phyloP scores from a whole-genome alignment of 352 stramenopile genomes.

The Pythium phragmiticola region DNA sequence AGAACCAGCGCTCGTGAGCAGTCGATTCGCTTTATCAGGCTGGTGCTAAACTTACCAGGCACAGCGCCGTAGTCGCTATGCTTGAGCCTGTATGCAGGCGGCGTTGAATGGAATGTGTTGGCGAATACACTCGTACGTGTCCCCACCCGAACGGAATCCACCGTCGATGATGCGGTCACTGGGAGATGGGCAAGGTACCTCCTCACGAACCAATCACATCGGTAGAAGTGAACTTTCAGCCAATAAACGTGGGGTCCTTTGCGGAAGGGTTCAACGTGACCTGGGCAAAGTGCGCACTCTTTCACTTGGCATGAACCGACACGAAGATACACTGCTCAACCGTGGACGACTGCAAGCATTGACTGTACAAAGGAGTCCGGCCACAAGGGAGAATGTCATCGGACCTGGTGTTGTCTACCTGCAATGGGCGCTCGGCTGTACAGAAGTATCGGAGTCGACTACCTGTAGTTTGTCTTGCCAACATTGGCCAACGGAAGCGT shows the following conservation, averaged over 20 bases:
- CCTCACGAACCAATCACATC: slow-evolving; percentile 15
- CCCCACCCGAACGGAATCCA: not conserved
- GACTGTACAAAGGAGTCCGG: no score
- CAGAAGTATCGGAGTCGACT: slow-evolving; percentile 44
- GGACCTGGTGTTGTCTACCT: slow-evolving; percentile 39
- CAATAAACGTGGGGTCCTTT: slow-evolving; percentile 7
- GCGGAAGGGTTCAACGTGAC: no score
- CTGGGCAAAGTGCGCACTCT: slow-evolving; percentile 10
- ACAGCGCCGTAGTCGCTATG: not conserved
- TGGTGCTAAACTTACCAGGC: not conserved
- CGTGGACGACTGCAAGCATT: no score
- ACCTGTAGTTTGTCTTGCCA: slow-evolving; percentile 80
- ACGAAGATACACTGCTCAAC: no score
- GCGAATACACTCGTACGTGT: not conserved
- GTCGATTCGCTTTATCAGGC: not conserved
- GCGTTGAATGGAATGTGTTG: no score
- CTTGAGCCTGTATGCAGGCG: no score
- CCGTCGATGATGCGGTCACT: not conserved
- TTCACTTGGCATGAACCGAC: not conserved
- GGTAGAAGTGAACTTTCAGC: slow-evolving; percentile 1
- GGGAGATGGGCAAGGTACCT: slow-evolving; percentile 5
- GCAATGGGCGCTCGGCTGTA: slow-evolving; percentile 58
- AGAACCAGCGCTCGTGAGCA: not conserved
- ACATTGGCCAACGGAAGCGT: slow-evolving; percentile 59
- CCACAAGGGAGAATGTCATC: slow-evolving; percentile 1